Evolutionary conservation across 352 stramenopile species (phyloP).

Genomic region (Phytophthora fragariaefolia): DNA sequence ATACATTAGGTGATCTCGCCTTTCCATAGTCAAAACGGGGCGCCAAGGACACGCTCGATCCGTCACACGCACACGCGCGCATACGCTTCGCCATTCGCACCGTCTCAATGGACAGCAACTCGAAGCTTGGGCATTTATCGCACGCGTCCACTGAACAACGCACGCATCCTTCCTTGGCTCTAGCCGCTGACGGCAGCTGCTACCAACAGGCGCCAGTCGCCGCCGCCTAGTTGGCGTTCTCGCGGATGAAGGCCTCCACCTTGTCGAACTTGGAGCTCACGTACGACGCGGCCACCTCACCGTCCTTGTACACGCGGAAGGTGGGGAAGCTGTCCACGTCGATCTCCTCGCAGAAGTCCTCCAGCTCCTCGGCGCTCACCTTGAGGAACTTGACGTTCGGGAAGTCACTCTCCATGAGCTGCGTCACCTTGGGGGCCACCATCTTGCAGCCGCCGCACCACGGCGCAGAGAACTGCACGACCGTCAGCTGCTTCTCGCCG

Average conservation of each 20-base stretch:
- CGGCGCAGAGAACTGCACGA: slow-evolving; percentile 71
- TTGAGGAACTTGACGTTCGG: slow-evolving; percentile 69
- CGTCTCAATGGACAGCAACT: background rate
- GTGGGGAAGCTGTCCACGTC: slow-evolving; percentile 82
- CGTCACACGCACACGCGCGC: background rate
- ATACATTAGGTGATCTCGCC: slow-evolving; percentile 20
- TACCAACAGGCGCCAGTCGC: background rate
- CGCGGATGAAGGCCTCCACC: slow-evolving; percentile 77
- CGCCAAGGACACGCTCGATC: slow-evolving; percentile 7
- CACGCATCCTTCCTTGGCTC: background rate
- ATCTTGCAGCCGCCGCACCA: slow-evolving; percentile 85
- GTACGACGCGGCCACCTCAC: slow-evolving; percentile 70
- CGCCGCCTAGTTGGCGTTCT: slow-evolving; percentile 39
- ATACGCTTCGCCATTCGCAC: background rate
- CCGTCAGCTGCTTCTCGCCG: slow-evolving; percentile 54
- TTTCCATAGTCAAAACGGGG: background rate
- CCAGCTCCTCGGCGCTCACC: slow-evolving; percentile 73
- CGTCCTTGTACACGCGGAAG: slow-evolving; percentile 82
- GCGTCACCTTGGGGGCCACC: slow-evolving; percentile 63
- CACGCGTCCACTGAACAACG: background rate
- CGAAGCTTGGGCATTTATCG: background rate
- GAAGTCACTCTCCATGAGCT: slow-evolving; percentile 65
- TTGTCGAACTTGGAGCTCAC: slow-evolving; percentile 84
- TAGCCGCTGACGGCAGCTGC: background rate
- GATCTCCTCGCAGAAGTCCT: slow-evolving; percentile 79